Base-by-base conservation (phyloP, 31 red algal species). In the Asparagopsis taxiformis region DNA sequence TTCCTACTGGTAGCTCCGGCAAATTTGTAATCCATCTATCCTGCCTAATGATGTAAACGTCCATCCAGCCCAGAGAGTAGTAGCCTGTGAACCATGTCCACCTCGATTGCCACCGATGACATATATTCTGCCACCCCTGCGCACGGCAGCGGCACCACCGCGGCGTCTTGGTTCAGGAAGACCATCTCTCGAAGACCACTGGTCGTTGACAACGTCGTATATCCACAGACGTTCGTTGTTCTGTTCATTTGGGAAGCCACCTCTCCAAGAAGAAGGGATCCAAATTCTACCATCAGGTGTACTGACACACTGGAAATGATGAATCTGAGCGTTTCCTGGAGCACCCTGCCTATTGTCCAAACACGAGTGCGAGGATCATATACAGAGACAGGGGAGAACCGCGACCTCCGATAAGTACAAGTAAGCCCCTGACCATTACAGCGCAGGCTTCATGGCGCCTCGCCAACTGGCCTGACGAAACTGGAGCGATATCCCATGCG, bases 271-370 rank as follows among this genome's bases (percentile, higher is more conserved):
- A 17, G 83, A 61, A 13, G 66, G 59, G 19, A 88, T 70, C 72
- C 73, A 88, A 4, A 88, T 63, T n/a, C 37, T 51, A 8, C 44
- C 55, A 26, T 51, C 25, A 30, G 43, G 35, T 8, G 48, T 51
- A 1, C 41, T 13, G 41, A 91, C 77, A 39, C 68, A 74, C 59
- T 91, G 87, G 38, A 91, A 67, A 38, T 91, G 87, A 63, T 91
- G 68, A 28, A 91, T 41, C 49, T 91, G 74, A 6, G 53, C 70
- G 41, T 46, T 46, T 6, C 41, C 41, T 1, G 62, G 70, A 17
- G 70, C 61, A 31, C 67, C 62, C 8, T 10, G 50, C 29, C 35
- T 80, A 8, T 61, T 46, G 0, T 55, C 87, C 87, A 91, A 15
- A 51, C 66, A 21, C 59, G 52, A 2, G 76, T 91, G 21, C 64